Evolutionary conservation across 2,329 filamentous ascomycete genomes (phyloP), one percentile per base, ranked within the genome.

Genomic region (Hypoxylon sp.): DNA sequence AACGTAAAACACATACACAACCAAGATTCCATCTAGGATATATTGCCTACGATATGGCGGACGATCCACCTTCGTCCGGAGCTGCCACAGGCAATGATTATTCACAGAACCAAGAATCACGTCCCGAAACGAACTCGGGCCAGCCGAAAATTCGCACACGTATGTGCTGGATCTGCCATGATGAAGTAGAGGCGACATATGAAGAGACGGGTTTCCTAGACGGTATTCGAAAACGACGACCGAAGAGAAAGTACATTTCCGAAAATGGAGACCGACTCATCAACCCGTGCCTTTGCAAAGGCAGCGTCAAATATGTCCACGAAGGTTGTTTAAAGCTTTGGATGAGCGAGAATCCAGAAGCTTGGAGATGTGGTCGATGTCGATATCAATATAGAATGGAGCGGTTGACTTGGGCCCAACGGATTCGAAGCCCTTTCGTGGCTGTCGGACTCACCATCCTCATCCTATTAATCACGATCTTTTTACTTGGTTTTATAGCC

Each of bases 231-330:
- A 71, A 72, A 14, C 68, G 64, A 9, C 70, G 68, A 32, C 73
- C 69, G 7, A 75, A 65, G 51, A 71, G 71, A 62, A 69, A 70
- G 5, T 76, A 76, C 48, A 62, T 75, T 19, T 73, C 69, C 21
- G 73, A 76, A 57, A 65, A 75, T 53, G 73, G 72, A 41, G 74
- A 69, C 21, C 72, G 93, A 55, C 84, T 99, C 28, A 87, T 98
- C 73, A 91, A 92, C 59, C 96, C 96, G 36, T 99, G 96, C 84
- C 90, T 91, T 81, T 99, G 96, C 86, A 97, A 93, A 82, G 96
- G 96, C 57, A 93, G 92, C 41, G 93, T 95, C 73, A 93, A 93
- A 81, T 98, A 97, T 80, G 94, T 98, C 23, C 96, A 99, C 79
- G 93, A 98, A 79, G 91, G 90, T 30, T 99, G 96, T 76, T 84